Evolutionary conservation across 768 basidiomycete genomes (phyloP).

Genomic region (Suillus decipiens): DNA sequence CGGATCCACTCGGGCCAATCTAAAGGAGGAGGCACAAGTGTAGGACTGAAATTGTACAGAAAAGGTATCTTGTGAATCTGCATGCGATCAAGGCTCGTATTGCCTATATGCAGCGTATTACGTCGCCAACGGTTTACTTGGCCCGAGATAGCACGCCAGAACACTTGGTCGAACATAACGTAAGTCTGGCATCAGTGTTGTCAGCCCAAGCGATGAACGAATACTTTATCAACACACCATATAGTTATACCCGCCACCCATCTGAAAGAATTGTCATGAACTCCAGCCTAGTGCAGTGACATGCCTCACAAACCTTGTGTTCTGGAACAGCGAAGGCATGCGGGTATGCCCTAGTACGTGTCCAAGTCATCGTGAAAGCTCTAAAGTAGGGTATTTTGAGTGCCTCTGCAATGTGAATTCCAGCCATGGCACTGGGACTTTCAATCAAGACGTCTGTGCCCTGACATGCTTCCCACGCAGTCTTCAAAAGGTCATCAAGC

Average conservation of each 20-base stretch:
- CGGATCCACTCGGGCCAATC: slow-evolving; percentile 99
- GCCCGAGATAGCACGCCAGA: slow-evolving; percentile 93
- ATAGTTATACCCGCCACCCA: slow-evolving; percentile 98
- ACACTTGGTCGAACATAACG: slow-evolving; percentile 97
- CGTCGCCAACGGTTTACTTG: slow-evolving; percentile 95
- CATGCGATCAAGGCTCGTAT: slow-evolving; percentile 92
- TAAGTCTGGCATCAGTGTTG: slow-evolving; percentile 58
- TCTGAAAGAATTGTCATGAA: slow-evolving; percentile 45
- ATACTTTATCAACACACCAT: slow-evolving; percentile 61
- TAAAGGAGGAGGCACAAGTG: slow-evolving; percentile 86
- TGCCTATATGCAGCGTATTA: slow-evolving; percentile 68
- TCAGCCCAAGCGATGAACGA: slow-evolving; percentile 11
- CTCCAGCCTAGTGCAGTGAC: slow-evolving; percentile 7
- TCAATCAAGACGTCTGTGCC: slow-evolving; percentile 92
- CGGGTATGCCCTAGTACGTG: slow-evolving; percentile 94
- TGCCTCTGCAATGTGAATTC: slow-evolving; percentile 96
- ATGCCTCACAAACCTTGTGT: slow-evolving; percentile 61
- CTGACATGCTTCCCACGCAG: slow-evolving; percentile 96
- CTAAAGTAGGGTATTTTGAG: slow-evolving; percentile 91
- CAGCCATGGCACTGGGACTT: slow-evolving; percentile 96
- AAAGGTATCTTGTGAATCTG: slow-evolving; percentile 98
- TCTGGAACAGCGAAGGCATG: slow-evolving; percentile 99
- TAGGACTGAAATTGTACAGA: slow-evolving; percentile 95
- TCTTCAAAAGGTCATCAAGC: slow-evolving; percentile 94
- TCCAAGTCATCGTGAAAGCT: slow-evolving; percentile 98